These are phyloP conservation scores for Juncus inflexus DNA, from an alignment of 176 grass and related monocot species.

Conservation along the genomic window DNA sequence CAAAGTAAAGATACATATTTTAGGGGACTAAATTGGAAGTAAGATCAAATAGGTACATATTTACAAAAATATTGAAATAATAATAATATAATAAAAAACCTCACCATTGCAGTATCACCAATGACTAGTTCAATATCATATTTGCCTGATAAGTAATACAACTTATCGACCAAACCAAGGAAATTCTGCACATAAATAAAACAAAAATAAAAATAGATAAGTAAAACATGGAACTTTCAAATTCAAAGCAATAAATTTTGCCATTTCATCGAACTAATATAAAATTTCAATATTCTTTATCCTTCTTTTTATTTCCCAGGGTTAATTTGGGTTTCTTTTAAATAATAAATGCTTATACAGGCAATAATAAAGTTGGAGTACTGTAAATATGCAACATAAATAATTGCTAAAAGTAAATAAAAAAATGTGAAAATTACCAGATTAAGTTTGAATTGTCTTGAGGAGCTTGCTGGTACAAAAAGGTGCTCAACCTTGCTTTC, in stretches of 20 bases:
- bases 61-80: too few species aligned
- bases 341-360: too few species aligned
- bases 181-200: conserved; percentile 59
- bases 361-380: too few species aligned
- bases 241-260: too few species aligned
- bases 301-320: too few species aligned
- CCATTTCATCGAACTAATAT: too few species aligned
- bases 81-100: not conserved
- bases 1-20: conserved; percentile 5
- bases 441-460: conserved; percentile 80
- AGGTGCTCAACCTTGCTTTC: conserved; percentile 90
- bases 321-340: too few species aligned
- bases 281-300: too few species aligned
- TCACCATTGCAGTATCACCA: conserved; percentile 92
- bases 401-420: too few species aligned
- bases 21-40: too few species aligned
- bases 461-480: conserved; percentile 66
- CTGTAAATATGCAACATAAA: too few species aligned
- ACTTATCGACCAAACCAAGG: conserved; percentile 82
- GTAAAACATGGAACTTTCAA: not conserved
- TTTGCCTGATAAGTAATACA: conserved; percentile 94
- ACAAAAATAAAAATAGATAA: not conserved
- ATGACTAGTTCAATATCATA: conserved; percentile 82
- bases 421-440: conserved; percentile 33
- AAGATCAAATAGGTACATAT: too few species aligned